Evolutionary conservation across 768 basidiomycete genomes (phyloP), one percentile per base, ranked within the genome.

Genomic region (Amanita subjunquillea): DNA sequence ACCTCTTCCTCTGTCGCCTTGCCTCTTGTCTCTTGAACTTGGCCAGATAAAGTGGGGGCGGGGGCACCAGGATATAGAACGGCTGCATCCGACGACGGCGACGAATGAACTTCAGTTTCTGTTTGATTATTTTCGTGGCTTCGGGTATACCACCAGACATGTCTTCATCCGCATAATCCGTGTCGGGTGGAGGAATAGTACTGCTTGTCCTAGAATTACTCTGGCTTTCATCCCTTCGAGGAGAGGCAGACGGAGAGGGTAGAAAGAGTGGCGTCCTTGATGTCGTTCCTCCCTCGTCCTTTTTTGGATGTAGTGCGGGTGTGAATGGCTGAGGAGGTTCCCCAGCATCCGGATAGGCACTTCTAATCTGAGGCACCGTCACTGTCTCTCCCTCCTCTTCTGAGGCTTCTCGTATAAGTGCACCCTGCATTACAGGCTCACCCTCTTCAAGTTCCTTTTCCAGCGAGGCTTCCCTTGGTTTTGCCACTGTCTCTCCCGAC

Each of bases 21-120:
- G 51, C 51, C 51, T 53, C 51, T 39, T 46, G 43, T 34, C 38
- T 20, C 46, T 38, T 53, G 20, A 34, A 46, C 27, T 53, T 42
- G n/a, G 12, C 20, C 8, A 53, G n/a, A 37, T 53, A 53, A 17
- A 34, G 34, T n/a, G 51, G 51, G n/a, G 42, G 43, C 5, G 39
- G n/a, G 3, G 51, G 51, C 22, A 53, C 43, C n/a, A 53, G 51
- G 12, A 53, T 25, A 25, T 53, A 53, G 41, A 45, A 41, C 17
- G 13, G 17, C 22, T 53, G 42, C 12, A 12, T 27, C 51, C 9
- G 25, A 34, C 36, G 30, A 38, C 44, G 43, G 20, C 27, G 43
- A 36, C 46, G 43, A 7, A 37, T 9, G 5, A 25, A 22, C 17
- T 46, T 53, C 40, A 2, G 29, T 37, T 38, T 32, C 15, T 13